phyloP scores from a whole-genome alignment of 441 rosid species.

The Erodium chrysanthum region DNA sequence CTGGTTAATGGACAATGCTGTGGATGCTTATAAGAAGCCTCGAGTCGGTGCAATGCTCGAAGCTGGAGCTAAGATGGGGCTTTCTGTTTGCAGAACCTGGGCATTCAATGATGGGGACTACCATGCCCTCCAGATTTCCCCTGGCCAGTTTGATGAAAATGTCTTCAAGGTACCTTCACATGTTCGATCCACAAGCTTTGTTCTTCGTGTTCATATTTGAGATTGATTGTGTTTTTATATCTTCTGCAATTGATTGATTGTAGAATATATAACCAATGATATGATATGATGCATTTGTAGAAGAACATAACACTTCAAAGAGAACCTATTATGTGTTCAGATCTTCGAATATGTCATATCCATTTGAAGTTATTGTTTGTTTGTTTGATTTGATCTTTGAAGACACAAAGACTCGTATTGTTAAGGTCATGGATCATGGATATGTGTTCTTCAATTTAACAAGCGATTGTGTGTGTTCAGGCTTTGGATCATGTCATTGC shows the following conservation, averaged over 20 bases:
- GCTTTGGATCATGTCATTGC: slow-evolving; percentile 28
- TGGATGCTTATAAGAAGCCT: slow-evolving; percentile 47
- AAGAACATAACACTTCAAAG: background rate
- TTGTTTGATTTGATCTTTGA: background rate
- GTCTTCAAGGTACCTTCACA: slow-evolving; percentile 56
- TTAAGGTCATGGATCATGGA: background rate
- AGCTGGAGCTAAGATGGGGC: slow-evolving; percentile 84
- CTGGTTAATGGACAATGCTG: slow-evolving; percentile 90
- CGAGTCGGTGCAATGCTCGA: slow-evolving; percentile 62
- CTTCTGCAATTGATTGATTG: background rate
- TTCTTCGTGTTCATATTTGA: background rate
- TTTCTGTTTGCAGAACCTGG: slow-evolving; percentile 90
- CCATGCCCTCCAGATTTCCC: slow-evolving; percentile 83
- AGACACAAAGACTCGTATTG: background rate
- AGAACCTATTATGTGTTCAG: background rate
- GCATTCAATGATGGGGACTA: slow-evolving; percentile 89
- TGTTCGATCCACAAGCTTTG: background rate
- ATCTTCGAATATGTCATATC: background rate
- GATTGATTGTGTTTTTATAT: background rate
- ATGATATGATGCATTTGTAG: background rate
- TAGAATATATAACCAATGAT: background rate
- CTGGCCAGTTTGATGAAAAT: slow-evolving; percentile 78
- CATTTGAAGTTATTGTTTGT: background rate
- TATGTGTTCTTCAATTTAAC: slow-evolving; percentile 1
- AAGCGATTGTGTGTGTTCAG: slow-evolving; percentile 6